These are phyloP conservation scores for Seminavis robusta DNA, from an alignment of 108 stramenopile species.

Conservation along the genomic window DNA sequence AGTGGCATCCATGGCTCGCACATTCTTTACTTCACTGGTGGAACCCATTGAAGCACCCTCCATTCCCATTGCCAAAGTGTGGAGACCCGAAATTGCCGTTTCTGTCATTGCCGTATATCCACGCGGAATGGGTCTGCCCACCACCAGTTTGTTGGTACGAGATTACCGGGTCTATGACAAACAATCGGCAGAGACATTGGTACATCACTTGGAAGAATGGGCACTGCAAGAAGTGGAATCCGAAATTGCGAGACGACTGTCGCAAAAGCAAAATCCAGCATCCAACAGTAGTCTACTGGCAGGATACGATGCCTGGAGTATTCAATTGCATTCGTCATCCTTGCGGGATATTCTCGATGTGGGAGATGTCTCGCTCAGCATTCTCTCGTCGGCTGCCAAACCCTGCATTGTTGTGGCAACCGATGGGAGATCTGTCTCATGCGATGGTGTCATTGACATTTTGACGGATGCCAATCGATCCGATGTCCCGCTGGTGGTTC, in stretches of 20 bases:
- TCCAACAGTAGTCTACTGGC: too few relatives aligned
- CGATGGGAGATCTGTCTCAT: slow-evolving; percentile 65
- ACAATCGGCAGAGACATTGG: slow-evolving; percentile 43
- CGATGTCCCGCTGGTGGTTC: slow-evolving; percentile 63
- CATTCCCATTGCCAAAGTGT: slow-evolving; percentile 10
- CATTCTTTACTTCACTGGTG: slow-evolving; percentile 54
- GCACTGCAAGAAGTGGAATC: slow-evolving; percentile 63
- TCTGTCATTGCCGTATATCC: slow-evolving; percentile 80
- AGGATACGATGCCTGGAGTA: slow-evolving; percentile 27
- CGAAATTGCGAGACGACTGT: slow-evolving; percentile 60
- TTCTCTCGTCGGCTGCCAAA: slow-evolving; percentile 62
- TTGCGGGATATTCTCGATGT: slow-evolving; percentile 66
- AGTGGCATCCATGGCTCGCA: slow-evolving; percentile 51
- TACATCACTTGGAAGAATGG: slow-evolving; percentile 58
- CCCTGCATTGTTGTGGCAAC: slow-evolving; percentile 67
- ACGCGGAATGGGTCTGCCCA: slow-evolving; percentile 32
- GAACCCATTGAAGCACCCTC: slow-evolving; percentile 44
- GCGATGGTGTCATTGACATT: slow-evolving; percentile 56
- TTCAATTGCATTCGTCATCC: slow-evolving; percentile 42
- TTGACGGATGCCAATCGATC: slow-evolving; percentile 45
- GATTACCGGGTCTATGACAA: slow-evolving; percentile 65
- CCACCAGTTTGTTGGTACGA: slow-evolving; percentile 61
- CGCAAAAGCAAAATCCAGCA: slow-evolving; percentile 11
- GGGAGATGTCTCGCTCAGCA: slow-evolving; percentile 67
- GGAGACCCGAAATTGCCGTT: slow-evolving; percentile 62